phyloP scores from a whole-genome alignment of 306 rosid species.

The Cucurbita maxima region DNA sequence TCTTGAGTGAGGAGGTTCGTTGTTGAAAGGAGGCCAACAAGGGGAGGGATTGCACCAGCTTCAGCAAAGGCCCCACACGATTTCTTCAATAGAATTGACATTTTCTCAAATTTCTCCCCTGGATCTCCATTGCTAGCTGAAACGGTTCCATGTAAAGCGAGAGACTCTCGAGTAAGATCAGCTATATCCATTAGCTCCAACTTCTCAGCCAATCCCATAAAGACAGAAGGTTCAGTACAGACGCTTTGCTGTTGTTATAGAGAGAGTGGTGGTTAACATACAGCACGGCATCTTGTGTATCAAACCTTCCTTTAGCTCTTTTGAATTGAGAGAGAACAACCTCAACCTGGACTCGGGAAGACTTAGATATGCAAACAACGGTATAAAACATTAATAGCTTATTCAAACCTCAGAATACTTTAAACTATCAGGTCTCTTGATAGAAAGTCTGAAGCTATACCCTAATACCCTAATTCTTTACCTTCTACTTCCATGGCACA shows the following conservation, averaged over 20 bases:
- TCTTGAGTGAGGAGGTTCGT: conserved; percentile 91
- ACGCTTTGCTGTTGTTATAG: conserved; percentile 35
- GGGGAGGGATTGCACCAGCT: conserved; percentile 91
- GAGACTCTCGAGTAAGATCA: conserved; percentile 76
- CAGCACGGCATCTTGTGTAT: conserved; percentile 51
- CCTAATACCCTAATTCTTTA: background rate
- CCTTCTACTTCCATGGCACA: background rate
- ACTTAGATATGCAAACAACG: background rate
- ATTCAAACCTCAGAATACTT: background rate
- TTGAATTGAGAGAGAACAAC: conserved; percentile 80
- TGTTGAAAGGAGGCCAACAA: conserved; percentile 52
- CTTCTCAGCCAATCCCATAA: conserved; percentile 56
- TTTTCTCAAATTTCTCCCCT: conserved; percentile 73
- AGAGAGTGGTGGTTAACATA: conserved; percentile 47
- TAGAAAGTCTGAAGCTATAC: background rate
- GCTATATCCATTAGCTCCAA: conserved; percentile 58
- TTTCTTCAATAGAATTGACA: conserved; percentile 75
- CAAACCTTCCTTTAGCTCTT: conserved; percentile 75
- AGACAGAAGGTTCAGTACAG: conserved; percentile 36
- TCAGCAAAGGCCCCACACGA: conserved; percentile 89
- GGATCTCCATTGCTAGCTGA: conserved; percentile 71
- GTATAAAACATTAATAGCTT: background rate
- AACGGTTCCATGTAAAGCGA: conserved; percentile 91
- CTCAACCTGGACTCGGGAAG: conserved; percentile 50
- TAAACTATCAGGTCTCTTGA: background rate